Percentiles rank a stretch among this genome's conserved stretches.
Conservation (phyloP, 257 asterid genomes). For the Ocimum tenuiflorum region DNA sequence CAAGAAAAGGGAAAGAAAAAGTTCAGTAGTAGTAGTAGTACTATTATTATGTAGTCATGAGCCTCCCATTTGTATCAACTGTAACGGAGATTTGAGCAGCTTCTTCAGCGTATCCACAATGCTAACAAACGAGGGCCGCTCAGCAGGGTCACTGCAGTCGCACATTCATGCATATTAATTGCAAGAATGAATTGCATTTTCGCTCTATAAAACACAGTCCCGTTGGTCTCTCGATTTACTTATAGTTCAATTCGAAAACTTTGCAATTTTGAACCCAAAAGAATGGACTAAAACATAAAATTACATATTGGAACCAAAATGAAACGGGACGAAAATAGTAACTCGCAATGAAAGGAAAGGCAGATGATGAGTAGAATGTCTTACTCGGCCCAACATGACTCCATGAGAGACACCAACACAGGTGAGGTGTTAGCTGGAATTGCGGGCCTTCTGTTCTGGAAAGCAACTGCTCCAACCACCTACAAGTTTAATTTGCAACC, state of each 20-base stretch:
- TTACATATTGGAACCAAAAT: no score
- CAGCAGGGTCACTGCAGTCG: conserved; percentile 58
- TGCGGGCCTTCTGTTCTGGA: conserved; percentile 79
- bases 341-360: background rate
- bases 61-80: conserved; percentile 62
- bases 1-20: background rate
- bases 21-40: background rate
- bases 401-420: conserved; percentile 62
- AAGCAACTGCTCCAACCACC: conserved; percentile 99
- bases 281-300: no score
- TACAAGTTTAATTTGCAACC: conserved; percentile 22
- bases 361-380: conserved; percentile 3
- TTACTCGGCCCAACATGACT: conserved; percentile 97
- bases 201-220: no score
- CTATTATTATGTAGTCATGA: conserved; percentile 3
- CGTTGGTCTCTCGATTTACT: no score
- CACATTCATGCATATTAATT: no score
- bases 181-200: no score
- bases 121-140: conserved; percentile 57
- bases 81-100: conserved; percentile 72
- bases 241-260: no score
- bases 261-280: no score
- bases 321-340: background rate
- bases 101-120: conserved; percentile 75
- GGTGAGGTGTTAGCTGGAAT: conserved; percentile 74